Base-by-base conservation (phyloP, 352 stramenopile genomes). In the Lagenidium sp. region DNA sequence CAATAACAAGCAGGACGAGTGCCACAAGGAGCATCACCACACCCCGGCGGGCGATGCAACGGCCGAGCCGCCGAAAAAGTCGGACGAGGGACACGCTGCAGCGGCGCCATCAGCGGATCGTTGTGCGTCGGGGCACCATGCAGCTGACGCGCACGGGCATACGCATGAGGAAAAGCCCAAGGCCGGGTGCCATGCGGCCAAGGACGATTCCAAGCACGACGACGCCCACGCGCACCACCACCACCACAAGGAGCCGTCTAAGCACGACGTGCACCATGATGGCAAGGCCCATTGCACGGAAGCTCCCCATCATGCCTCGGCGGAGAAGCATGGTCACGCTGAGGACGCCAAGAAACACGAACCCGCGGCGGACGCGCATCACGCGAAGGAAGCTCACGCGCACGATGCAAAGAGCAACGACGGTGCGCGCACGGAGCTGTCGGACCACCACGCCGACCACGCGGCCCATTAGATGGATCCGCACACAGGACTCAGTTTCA, bases 401-500 rank as follows among this genome's bases (percentile, higher is more conserved):
- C n/a, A n/a, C n/a, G 36, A 52, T 22, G 44, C 26, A 36, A 55
- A 55, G 47, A 41, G 26, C 5, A 55, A 55, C 21, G 47, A 55
- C 18, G 39, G 47, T 24, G 47, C 47, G 10, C 39, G 34, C 23
- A 39, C 47, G 16, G 47, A 55, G 47, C 31, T 47, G 25, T 41
- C 36, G 28, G 38, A 53, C 37, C 42, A 57, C 34, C 51, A 59
- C 44, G 50, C 50, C 20, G 50, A 58, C 31, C 53, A 59, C 41
- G n/a, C 39, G 2, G 32, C 38, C 24, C 48, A 56, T 30, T 56
- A 56, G 26, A n/a, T 24, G 26, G 15, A 5, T 10, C 28, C 4
- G 6, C 22, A n/a, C n/a, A n/a, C n/a, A n/a, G n/a, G n/a, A n/a
- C n/a, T n/a, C n/a, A n/a, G n/a, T n/a, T n/a, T n/a, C n/a, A n/a